Evolutionary conservation across 2,329 filamentous ascomycete species (phyloP).

Genomic region (Kalaharituber pfeilii): DNA sequence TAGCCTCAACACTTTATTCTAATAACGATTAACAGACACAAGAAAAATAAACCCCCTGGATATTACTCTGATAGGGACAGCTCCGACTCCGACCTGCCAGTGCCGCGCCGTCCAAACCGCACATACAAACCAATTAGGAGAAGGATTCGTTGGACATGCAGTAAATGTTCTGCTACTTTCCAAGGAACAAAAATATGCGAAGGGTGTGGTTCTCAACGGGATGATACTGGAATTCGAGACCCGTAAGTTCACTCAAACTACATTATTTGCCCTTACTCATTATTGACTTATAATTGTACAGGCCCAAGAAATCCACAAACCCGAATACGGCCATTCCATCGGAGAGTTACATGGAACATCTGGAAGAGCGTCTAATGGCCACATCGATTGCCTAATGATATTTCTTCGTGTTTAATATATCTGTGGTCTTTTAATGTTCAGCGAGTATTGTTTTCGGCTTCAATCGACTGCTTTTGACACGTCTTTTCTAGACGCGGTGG

Average conservation of each 20-base stretch:
- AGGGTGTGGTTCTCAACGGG: conserved; percentile 15
- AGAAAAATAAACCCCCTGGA: conserved; percentile 18
- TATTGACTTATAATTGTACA: background rate
- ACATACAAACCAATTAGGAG: conserved; percentile 17
- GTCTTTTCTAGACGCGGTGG: background rate
- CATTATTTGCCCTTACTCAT: background rate
- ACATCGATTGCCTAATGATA: background rate
- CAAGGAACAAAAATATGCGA: conserved; percentile 11
- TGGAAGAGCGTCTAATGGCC: background rate
- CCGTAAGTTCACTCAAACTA: conserved; percentile 16
- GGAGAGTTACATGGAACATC: background rate
- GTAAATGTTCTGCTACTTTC: conserved; percentile 15
- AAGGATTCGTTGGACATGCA: conserved; percentile 19
- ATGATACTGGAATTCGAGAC: conserved; percentile 17
- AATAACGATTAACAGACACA: conserved; percentile 7
- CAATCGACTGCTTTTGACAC: background rate
- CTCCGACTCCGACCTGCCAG: conserved; percentile 11
- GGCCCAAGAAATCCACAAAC: background rate
- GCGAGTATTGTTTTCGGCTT: background rate
- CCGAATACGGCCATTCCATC: background rate
- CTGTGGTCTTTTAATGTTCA: background rate
- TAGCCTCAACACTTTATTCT: background rate
- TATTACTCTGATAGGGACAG: conserved; percentile 16
- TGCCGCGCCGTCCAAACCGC: conserved; percentile 10
- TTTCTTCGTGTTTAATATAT: background rate